Percentiles rank a stretch among this genome's conserved stretches.
These are phyloP conservation scores for Mrakia blollopis DNA, from an alignment of 768 basidiomycete genomes.

Conservation along the genomic window DNA sequence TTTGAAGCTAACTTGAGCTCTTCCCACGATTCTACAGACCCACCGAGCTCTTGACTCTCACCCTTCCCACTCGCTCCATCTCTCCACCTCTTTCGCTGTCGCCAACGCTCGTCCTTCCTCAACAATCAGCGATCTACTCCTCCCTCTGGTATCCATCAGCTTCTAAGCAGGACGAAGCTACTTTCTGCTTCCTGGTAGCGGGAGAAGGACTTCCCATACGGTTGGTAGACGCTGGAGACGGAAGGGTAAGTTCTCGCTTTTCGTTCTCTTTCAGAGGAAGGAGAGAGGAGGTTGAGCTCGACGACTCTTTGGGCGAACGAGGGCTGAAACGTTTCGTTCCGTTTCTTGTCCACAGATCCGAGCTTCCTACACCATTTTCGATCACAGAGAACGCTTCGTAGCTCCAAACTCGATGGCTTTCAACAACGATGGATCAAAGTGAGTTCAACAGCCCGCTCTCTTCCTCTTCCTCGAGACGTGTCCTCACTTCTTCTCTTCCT, in stretches of 20 bases:
- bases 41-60: constrained; percentile 4
- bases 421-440: constrained; percentile 65
- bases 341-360: constrained; percentile 56
- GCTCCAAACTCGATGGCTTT: constrained; percentile 82
- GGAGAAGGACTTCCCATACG: constrained; percentile 81
- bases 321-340: background rate
- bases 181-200: constrained; percentile 78
- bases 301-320: background rate
- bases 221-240: constrained; percentile 71
- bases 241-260: constrained; percentile 58
- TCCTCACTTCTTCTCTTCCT: background rate
- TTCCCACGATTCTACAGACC: constrained; percentile 18
- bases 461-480: background rate
- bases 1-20: background rate
- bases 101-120: constrained; percentile 45
- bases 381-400: constrained; percentile 85
- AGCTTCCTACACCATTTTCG: constrained; percentile 85
- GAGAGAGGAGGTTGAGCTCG: background rate
- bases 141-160: constrained; percentile 82
- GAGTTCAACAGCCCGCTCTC: constrained; percentile 32
- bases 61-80: background rate
- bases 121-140: constrained; percentile 70
- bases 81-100: constrained; percentile 28
- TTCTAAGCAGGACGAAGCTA: constrained; percentile 53
- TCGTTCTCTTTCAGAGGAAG: background rate